phyloP scores from a whole-genome alignment of 2,329 filamentous ascomycete genomes.

The Fusarium floridanum region DNA sequence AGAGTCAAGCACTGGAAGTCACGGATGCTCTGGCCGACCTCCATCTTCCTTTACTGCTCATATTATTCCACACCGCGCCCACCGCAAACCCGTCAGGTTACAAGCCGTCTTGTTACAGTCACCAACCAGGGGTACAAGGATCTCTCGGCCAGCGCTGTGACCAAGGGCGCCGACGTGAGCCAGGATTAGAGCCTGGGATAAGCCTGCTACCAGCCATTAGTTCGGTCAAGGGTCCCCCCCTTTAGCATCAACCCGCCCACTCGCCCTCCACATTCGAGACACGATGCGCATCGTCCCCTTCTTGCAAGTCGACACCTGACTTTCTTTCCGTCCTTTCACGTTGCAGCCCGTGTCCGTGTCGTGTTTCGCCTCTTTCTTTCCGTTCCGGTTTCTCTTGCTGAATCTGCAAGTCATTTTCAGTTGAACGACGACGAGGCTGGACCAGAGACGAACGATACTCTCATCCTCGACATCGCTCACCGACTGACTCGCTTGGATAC shows the following conservation, averaged over 20 bases:
- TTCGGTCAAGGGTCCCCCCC: constrained; percentile 38
- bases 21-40: neutral
- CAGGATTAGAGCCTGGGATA: constrained; percentile 34
- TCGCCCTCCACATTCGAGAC: constrained; percentile 51
- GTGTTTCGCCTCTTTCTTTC: constrained; percentile 29
- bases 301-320: constrained; percentile 41
- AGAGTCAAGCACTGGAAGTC: neutral
- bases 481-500: constrained; percentile 15
- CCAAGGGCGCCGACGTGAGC: constrained; percentile 34
- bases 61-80: constrained; percentile 45
- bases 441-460: neutral
- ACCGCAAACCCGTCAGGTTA: constrained; percentile 43
- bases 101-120: constrained; percentile 31
- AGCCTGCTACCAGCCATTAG: constrained; percentile 36
- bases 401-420: neutral
- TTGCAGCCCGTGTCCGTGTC: constrained; percentile 34
- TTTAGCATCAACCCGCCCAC: constrained; percentile 42
- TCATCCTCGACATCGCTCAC: constrained; percentile 6
- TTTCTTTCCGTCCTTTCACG: constrained; percentile 42
- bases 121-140: constrained; percentile 38
- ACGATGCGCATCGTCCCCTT: constrained; percentile 48
- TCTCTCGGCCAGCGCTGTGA: constrained; percentile 30
- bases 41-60: constrained; percentile 11
- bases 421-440: neutral
- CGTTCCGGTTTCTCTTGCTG: constrained; percentile 2